Percentiles rank a stretch among this genome's conserved stretches.
Conservation (phyloP, 768 basidiomycete species). For the Coprinopsis sp. region DNA sequence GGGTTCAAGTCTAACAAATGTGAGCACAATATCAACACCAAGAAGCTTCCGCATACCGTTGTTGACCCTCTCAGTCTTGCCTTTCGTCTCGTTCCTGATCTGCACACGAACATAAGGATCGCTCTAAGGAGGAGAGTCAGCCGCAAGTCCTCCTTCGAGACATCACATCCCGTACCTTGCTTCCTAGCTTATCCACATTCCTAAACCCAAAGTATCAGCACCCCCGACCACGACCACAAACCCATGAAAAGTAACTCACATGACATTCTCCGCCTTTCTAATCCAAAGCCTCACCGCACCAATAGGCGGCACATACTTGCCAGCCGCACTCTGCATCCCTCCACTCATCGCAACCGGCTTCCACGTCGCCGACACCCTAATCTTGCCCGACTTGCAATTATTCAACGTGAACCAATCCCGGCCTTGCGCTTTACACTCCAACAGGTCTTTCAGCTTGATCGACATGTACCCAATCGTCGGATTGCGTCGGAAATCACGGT, state of each 20-base stretch:
- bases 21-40: neutral
- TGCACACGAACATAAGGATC: slow-evolving; percentile 92
- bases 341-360: slow-evolving; percentile 94
- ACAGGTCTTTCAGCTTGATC: slow-evolving; percentile 69
- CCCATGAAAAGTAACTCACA: slow-evolving; percentile 24
- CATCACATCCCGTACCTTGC: slow-evolving; percentile 41
- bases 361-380: slow-evolving; percentile 85
- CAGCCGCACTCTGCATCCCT: slow-evolving; percentile 75
- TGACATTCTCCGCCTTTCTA: slow-evolving; percentile 85
- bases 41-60: slow-evolving; percentile 40
- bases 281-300: slow-evolving; percentile 84
- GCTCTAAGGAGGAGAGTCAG: slow-evolving; percentile 34
- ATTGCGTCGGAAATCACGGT: slow-evolving; percentile 82
- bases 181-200: slow-evolving; percentile 94
- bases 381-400: slow-evolving; percentile 70
- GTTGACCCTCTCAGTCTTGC: slow-evolving; percentile 85
- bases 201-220: neutral
- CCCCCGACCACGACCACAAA: neutral
- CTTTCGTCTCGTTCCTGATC: slow-evolving; percentile 68
- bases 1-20: slow-evolving; percentile 62
- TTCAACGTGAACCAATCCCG: slow-evolving; percentile 92
- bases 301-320: slow-evolving; percentile 87
- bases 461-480: slow-evolving; percentile 75
- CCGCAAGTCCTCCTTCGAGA: neutral
- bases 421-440: slow-evolving; percentile 61